These are phyloP conservation scores for Penicillium griseofulvum DNA, from an alignment of 2,329 filamentous ascomycete species.

Conservation along the genomic window DNA sequence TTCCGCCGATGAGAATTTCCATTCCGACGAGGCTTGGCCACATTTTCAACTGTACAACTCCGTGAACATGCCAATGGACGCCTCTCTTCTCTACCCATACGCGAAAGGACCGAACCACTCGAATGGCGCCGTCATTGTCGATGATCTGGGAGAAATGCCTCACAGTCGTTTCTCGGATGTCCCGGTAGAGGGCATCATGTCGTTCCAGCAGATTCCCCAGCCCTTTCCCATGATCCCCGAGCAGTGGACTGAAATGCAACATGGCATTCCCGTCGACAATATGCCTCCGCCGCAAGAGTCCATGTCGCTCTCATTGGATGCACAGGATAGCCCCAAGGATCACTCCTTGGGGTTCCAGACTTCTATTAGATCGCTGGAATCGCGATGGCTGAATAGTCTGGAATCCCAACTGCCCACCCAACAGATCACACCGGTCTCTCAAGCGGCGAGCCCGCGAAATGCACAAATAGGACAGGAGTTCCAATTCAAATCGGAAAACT, in stretches of 20 bases:
- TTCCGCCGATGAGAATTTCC: conserved; percentile 39
- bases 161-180: conserved; percentile 30
- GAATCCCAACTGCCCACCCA: conserved; percentile 34
- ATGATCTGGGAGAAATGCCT: conserved; percentile 33
- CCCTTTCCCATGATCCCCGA: conserved; percentile 31
- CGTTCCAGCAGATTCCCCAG: conserved; percentile 32
- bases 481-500: conserved; percentile 37
- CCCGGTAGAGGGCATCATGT: conserved; percentile 29
- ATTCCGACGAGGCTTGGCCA: conserved; percentile 39
- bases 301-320: conserved; percentile 17
- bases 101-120: conserved; percentile 28
- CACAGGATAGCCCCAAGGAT: conserved; percentile 24
- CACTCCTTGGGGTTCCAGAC: conserved; percentile 24
- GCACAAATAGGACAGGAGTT: conserved; percentile 28
- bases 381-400: conserved; percentile 34
- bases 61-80: conserved; percentile 34
- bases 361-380: conserved; percentile 32
- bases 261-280: conserved; percentile 15
- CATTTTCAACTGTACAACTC: conserved; percentile 38
- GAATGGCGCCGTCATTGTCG: conserved; percentile 36
- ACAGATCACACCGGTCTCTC: conserved; percentile 26
- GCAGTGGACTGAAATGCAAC: conserved; percentile 26
- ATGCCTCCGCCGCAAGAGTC: conserved; percentile 15
- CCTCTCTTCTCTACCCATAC: conserved; percentile 34
- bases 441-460: conserved; percentile 19